Percentiles rank a stretch among this genome's conserved stretches.
These are phyloP conservation scores for Phaeosphaeria sp. DNA, from an alignment of 2,329 filamentous ascomycete species.

Conservation along the genomic window DNA sequence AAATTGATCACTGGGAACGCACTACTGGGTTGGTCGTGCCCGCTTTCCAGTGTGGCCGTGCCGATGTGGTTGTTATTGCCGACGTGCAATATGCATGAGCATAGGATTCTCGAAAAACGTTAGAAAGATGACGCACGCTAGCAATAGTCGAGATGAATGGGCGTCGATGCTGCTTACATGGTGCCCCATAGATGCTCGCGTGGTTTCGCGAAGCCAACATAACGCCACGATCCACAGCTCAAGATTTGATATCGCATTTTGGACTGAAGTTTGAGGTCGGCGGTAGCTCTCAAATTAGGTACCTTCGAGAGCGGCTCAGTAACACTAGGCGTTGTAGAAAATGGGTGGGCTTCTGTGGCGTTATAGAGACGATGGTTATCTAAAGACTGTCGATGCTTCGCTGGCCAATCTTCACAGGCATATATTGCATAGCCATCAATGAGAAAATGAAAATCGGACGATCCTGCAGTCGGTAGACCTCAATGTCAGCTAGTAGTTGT, in stretches of 20 bases:
- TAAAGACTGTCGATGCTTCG: not conserved
- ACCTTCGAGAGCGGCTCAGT: not conserved
- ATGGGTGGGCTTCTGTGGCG: not conserved
- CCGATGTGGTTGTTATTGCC: not conserved
- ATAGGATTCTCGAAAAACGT: constrained; percentile 2
- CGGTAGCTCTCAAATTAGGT: not conserved
- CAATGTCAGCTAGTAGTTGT: not conserved
- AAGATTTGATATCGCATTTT: not conserved
- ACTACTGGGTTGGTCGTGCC: not conserved
- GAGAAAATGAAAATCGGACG: not conserved
- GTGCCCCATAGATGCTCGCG: not conserved
- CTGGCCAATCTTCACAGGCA: not conserved
- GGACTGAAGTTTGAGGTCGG: constrained; percentile 4
- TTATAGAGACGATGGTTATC: not conserved
- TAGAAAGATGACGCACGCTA: not conserved
- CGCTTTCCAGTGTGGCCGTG: not conserved
- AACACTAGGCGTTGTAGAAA: not conserved
- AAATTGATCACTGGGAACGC: not conserved
- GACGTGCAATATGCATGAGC: not conserved
- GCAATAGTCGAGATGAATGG: not conserved
- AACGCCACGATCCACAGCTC: not conserved
- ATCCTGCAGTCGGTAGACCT: not conserved
- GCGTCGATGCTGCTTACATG: not conserved
- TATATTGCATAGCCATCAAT: not conserved
- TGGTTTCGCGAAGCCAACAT: not conserved